Conservation (phyloP, 2,329 filamentous ascomycete species). For the Penicillium sp. region DNA sequence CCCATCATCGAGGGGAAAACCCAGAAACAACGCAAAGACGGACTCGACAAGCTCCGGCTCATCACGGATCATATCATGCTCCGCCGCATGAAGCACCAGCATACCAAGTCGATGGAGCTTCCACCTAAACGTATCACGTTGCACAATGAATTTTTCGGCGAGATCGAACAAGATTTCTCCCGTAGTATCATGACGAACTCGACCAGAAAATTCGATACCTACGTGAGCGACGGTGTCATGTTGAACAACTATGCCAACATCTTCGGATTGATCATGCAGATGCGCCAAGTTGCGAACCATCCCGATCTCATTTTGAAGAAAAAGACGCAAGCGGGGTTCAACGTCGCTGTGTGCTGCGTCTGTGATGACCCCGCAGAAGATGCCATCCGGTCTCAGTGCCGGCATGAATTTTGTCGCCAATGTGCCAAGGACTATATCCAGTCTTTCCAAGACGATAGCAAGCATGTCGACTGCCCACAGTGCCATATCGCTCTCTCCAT, state of each 20-base stretch:
- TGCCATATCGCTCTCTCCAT: constrained; percentile 90
- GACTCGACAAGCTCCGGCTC: constrained; percentile 78
- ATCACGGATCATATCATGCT: constrained; percentile 95
- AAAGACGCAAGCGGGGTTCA: constrained; percentile 79
- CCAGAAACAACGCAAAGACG: constrained; percentile 60
- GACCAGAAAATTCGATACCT: constrained; percentile 87
- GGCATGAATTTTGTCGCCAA: constrained; percentile 84
- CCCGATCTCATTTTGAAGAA: constrained; percentile 93
- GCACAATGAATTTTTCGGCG: constrained; percentile 93
- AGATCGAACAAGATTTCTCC: constrained; percentile 94
- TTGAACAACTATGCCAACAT: constrained; percentile 99
- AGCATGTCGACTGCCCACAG: constrained; percentile 68
- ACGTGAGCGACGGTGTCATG: constrained; percentile 89
- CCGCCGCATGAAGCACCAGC: constrained; percentile 87
- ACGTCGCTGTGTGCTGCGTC: constrained; percentile 86
- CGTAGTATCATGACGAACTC: constrained; percentile 93
- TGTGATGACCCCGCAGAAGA: constrained; percentile 97
- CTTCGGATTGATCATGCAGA: constrained; percentile 98
- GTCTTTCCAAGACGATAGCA: constrained; percentile 65
- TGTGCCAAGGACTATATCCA: constrained; percentile 79
- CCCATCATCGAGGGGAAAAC: constrained; percentile 64
- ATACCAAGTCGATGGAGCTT: constrained; percentile 92
- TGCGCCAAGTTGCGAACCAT: constrained; percentile 96
- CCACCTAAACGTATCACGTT: constrained; percentile 92
- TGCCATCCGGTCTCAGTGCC: constrained; percentile 85